Conservation (phyloP, 495 filamentous ascomycete genomes). For the Lophium mytilinum region DNA sequence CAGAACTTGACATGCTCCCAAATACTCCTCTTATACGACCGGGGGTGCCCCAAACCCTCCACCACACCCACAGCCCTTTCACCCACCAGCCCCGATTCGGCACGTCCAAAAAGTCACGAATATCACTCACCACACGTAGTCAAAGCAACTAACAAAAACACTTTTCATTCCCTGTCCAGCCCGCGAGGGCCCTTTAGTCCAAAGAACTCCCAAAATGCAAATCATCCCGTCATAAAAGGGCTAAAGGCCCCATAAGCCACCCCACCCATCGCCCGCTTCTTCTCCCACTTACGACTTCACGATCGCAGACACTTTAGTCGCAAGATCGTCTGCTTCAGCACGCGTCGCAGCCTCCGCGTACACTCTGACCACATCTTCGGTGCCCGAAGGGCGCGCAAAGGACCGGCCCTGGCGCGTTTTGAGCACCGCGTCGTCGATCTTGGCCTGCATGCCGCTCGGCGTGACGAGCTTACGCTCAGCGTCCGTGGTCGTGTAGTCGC, state of each 20-base stretch:
- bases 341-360: constrained; percentile 92
- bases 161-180: too few species aligned
- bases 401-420: constrained; percentile 85
- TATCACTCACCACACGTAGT: too few species aligned
- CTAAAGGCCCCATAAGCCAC: not conserved
- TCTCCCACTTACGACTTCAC: constrained; percentile 35
- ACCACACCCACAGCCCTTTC: too few species aligned
- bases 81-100: too few species aligned
- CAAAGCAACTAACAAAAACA: too few species aligned
- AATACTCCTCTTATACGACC: too few species aligned
- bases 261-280: not conserved
- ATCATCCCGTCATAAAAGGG: not conserved
- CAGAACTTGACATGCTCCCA: too few species aligned
- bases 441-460: constrained; percentile 67
- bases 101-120: too few species aligned
- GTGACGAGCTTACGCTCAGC: constrained; percentile 81
- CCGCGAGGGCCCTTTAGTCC: not conserved
- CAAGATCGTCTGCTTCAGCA: constrained; percentile 58
- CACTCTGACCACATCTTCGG: constrained; percentile 91
- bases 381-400: constrained; percentile 88
- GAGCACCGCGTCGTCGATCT: constrained; percentile 78
- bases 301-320: constrained; percentile 68
- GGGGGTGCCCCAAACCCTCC: too few species aligned
- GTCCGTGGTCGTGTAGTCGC: constrained; percentile 79
- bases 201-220: not conserved